A percentile compares a stretch with the other conserved stretches of the same genome.
phyloP scores from a whole-genome alignment of 1,284 basidiomycete genomes.

The Apiotrichum brassicae region DNA sequence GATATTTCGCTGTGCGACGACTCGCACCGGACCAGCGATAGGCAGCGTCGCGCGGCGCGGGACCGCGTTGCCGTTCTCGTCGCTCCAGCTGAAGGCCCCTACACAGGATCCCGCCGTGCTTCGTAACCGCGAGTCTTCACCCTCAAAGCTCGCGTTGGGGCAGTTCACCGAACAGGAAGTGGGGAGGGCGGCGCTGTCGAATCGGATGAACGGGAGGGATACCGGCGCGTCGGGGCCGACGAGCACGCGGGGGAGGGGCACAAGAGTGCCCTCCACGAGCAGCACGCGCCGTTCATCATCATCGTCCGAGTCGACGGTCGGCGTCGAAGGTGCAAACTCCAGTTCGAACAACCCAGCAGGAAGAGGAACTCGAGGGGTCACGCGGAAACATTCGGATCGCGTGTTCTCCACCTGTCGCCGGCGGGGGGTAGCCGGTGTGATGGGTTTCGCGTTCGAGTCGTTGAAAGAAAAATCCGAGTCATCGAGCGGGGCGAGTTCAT shows the following conservation, averaged over 20 bases:
- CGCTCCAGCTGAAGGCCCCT: slow-evolving; percentile 22
- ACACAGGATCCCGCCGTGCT: slow-evolving; percentile 1
- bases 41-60: not conserved
- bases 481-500: slow-evolving; percentile 10
- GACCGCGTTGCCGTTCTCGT: slow-evolving; percentile 7
- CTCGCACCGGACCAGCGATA: slow-evolving; percentile 23
- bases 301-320: not conserved
- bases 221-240: slow-evolving; percentile 22
- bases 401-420: slow-evolving; percentile 4
- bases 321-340: slow-evolving; percentile 7
- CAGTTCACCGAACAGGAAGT: slow-evolving; percentile 4
- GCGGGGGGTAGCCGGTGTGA: slow-evolving; percentile 5
- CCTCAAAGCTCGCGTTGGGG: not conserved
- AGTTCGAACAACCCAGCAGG: slow-evolving; percentile 23
- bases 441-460: not conserved
- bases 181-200: slow-evolving; percentile 14
- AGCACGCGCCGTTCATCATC: slow-evolving; percentile 12
- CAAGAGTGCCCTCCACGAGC: slow-evolving; percentile 22
- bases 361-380: slow-evolving; percentile 8
- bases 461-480: slow-evolving; percentile 31
- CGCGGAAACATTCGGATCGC: not conserved
- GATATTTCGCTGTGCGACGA: slow-evolving; percentile 18
- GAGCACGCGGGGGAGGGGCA: slow-evolving; percentile 22
- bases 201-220: slow-evolving; percentile 25
- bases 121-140: not conserved